Evolutionary conservation across 2,329 filamentous ascomycete species (phyloP).

Genomic region (Lecanosticta acicola): DNA sequence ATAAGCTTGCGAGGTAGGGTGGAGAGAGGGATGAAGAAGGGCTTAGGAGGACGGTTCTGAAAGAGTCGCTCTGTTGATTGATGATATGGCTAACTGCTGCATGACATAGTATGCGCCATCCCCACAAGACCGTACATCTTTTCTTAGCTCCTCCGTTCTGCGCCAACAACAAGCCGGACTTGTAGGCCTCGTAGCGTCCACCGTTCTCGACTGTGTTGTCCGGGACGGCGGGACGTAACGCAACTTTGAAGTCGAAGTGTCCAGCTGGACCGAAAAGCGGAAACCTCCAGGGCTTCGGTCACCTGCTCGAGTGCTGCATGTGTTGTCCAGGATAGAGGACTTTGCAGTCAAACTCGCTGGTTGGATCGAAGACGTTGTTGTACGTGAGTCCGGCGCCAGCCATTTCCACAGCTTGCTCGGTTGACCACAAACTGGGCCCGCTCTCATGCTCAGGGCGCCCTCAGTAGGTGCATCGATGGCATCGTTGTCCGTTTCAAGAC

Average conservation of each 20-base stretch:
- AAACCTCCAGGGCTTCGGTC: neutral
- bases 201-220: conserved; percentile 8
- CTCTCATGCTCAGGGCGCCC: no score
- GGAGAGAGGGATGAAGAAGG: neutral
- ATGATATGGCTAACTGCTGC: neutral
- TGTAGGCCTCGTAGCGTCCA: conserved; percentile 10
- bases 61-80: conserved; percentile 20
- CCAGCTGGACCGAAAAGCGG: no score
- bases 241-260: no score
- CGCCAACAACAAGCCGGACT: conserved; percentile 2
- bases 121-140: neutral
- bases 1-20: conserved; percentile 1
- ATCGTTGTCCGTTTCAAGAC: no score
- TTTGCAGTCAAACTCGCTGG: conserved; percentile 13
- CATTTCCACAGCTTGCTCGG: no score
- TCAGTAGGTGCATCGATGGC: no score
- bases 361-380: neutral
- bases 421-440: no score
- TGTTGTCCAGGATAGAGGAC: conserved; percentile 16
- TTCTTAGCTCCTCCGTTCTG: neutral
- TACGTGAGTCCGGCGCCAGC: neutral
- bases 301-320: neutral
- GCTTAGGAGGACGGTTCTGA: neutral
- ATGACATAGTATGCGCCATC: no score
- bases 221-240: no score